A percentile compares a stretch with the other conserved stretches of the same genome.
Evolutionary conservation across 805 yeast species (phyloP).

Genomic region (Kazachstania kunashirensis): DNA sequence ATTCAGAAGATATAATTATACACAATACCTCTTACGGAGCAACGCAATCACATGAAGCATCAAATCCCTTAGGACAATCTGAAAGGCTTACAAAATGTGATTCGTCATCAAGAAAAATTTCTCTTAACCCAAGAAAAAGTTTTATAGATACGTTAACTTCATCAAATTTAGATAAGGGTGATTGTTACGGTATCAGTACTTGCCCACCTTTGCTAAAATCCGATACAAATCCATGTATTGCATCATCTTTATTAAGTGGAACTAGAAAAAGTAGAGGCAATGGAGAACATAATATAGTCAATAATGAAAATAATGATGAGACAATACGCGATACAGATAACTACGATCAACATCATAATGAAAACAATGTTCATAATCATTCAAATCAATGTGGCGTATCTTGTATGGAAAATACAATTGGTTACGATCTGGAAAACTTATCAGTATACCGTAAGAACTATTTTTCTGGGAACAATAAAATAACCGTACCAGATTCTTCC

Average conservation of each 20-base stretch:
- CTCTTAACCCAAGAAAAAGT: constrained; percentile 1
- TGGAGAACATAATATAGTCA: no score
- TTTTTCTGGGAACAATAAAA: constrained; percentile 8
- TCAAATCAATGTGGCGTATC: constrained; percentile 11
- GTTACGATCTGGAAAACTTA: constrained; percentile 30
- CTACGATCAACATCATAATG: no score
- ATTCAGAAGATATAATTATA: neutral
- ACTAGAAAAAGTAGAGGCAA: no score
- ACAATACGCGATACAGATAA: no score
- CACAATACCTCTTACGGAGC: neutral
- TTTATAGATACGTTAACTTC: neutral
- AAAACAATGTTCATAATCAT: no score
- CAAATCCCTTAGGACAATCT: no score
- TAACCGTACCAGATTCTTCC: neutral
- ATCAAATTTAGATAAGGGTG: constrained; percentile 2
- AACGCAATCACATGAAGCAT: no score
- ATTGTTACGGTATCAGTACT: constrained; percentile 6
- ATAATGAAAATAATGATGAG: no score
- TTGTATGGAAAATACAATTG: constrained; percentile 29
- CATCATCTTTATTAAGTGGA: constrained; percentile 1
- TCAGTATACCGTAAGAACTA: constrained; percentile 27
- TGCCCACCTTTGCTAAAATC: constrained; percentile 14
- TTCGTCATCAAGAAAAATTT: no score
- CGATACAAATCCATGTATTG: constrained; percentile 9
- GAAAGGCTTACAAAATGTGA: no score